Percentiles rank a stretch among this genome's conserved stretches.
phyloP scores from a whole-genome alignment of 768 basidiomycete genomes.

The Scleroderma bovista region DNA sequence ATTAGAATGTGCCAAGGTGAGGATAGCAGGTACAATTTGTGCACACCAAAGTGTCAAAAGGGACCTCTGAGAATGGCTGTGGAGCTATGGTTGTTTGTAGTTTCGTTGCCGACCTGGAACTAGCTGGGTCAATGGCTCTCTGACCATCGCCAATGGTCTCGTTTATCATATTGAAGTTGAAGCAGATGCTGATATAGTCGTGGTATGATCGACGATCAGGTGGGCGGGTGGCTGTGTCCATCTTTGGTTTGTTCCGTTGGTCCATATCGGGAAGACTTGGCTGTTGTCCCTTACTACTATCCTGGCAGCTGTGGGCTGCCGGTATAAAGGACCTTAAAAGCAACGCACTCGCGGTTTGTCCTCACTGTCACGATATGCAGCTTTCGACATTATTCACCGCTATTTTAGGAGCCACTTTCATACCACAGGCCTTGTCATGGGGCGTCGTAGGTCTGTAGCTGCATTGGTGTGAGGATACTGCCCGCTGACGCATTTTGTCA shows the following conservation, averaged over 20 bases:
- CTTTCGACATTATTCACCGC: slow-evolving; percentile 8
- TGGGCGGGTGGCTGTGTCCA: neutral
- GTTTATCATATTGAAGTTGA: slow-evolving; percentile 59
- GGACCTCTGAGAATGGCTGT: slow-evolving; percentile 24
- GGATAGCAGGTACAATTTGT: neutral
- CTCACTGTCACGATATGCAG: slow-evolving; percentile 17
- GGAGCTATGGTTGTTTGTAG: neutral
- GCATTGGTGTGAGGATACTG: neutral
- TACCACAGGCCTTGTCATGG: slow-evolving; percentile 33
- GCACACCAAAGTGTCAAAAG: slow-evolving; percentile 29
- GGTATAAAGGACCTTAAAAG: neutral
- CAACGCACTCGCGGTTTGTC: neutral
- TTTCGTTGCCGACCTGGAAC: no score
- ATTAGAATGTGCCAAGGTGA: slow-evolving; percentile 1
- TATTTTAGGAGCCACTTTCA: slow-evolving; percentile 11
- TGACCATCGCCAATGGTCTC: slow-evolving; percentile 31
- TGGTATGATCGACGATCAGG: no score
- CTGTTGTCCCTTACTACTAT: neutral
- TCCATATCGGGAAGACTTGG: neutral
- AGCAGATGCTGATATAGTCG: slow-evolving; percentile 36
- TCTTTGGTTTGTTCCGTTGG: no score
- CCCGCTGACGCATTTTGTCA: slow-evolving; percentile 18
- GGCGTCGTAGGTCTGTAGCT: slow-evolving; percentile 32
- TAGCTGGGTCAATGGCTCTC: slow-evolving; percentile 4
- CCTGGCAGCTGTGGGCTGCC: no score